These are phyloP conservation scores for Chrysanthemum seticuspe DNA, from an alignment of 129 eudicot species.

Conservation along the genomic window DNA sequence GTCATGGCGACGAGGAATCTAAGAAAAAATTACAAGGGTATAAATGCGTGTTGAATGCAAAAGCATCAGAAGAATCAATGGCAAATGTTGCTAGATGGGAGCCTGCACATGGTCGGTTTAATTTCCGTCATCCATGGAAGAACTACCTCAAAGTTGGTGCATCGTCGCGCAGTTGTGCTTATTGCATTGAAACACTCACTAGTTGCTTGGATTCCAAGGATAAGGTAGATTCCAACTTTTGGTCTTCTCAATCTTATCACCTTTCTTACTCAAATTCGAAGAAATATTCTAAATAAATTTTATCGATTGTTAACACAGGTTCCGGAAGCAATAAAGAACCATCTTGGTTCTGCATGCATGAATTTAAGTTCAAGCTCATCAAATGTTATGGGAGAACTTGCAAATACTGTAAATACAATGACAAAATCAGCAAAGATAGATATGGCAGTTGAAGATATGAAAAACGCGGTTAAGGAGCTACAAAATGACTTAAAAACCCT, in stretches of 20 bases:
- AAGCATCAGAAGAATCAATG: slow-evolving; percentile 72
- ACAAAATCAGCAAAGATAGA: slow-evolving; percentile 43
- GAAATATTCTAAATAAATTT: neutral
- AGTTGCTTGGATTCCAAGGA: slow-evolving; percentile 49
- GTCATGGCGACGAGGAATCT: slow-evolving; percentile 31
- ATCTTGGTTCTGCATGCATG: slow-evolving; percentile 41
- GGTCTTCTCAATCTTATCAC: neutral
- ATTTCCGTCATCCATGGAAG: slow-evolving; percentile 68
- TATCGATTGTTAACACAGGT: slow-evolving; percentile 28
- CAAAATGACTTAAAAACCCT: slow-evolving; percentile 42
- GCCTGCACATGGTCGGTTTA: slow-evolving; percentile 68
- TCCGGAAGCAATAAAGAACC: slow-evolving; percentile 43
- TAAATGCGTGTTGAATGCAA: slow-evolving; percentile 70
- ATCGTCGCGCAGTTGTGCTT: slow-evolving; percentile 55
- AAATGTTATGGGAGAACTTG: slow-evolving; percentile 41
- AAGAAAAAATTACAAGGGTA: slow-evolving; percentile 42
- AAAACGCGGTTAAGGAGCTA: slow-evolving; percentile 40
- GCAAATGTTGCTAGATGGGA: slow-evolving; percentile 82
- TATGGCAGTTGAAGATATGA: slow-evolving; percentile 44
- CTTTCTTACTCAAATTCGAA: neutral
- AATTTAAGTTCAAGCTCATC: slow-evolving; percentile 49
- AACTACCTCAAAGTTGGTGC: slow-evolving; percentile 57
- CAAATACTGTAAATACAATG: slow-evolving; percentile 43
- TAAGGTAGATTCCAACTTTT: slow-evolving; percentile 36
- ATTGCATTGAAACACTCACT: slow-evolving; percentile 67